These are phyloP conservation scores for Podospora conica DNA, from an alignment of 495 filamentous ascomycete genomes.

Conservation along the genomic window DNA sequence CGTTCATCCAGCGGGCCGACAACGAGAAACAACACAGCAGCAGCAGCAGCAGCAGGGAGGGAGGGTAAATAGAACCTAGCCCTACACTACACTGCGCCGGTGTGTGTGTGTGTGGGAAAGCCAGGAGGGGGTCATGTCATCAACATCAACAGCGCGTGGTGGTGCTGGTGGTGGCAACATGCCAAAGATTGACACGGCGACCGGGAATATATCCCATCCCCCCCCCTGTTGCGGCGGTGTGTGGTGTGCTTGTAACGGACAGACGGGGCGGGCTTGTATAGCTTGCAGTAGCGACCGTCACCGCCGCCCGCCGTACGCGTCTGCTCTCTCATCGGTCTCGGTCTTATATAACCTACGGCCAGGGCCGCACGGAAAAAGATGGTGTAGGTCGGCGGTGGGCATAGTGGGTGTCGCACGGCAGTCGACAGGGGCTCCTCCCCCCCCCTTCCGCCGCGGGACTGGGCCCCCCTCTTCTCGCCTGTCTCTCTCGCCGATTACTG, in stretches of 20 bases:
- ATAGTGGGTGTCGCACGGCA: not conserved
- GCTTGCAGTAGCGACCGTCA: not conserved
- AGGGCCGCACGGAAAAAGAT: not conserved
- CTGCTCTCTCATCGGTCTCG: not conserved
- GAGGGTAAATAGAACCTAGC: not conserved
- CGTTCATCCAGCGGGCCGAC: not conserved
- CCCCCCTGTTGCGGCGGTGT: not conserved
- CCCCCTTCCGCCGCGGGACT: not conserved
- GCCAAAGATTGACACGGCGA: not conserved
- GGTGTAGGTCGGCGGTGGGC: not conserved
- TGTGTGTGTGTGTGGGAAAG: not conserved
- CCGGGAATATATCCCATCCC: not conserved
- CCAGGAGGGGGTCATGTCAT: not conserved
- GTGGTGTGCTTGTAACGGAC: not conserved
- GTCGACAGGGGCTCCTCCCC: not conserved
- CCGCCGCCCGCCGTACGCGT: not conserved
- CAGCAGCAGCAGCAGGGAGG: too few species aligned
- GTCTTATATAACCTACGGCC: not conserved
- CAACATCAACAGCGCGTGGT: not conserved
- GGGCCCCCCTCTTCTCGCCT: not conserved
- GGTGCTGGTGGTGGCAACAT: not conserved
- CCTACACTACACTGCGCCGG: not conserved
- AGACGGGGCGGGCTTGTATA: not conserved
- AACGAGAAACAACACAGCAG: not conserved
- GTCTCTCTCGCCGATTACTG: not conserved